A percentile compares a stretch with the other conserved stretches of the same genome.
Evolutionary conservation across 2,329 filamentous ascomycete species (phyloP).

Genomic region (Elsinoe australis): DNA sequence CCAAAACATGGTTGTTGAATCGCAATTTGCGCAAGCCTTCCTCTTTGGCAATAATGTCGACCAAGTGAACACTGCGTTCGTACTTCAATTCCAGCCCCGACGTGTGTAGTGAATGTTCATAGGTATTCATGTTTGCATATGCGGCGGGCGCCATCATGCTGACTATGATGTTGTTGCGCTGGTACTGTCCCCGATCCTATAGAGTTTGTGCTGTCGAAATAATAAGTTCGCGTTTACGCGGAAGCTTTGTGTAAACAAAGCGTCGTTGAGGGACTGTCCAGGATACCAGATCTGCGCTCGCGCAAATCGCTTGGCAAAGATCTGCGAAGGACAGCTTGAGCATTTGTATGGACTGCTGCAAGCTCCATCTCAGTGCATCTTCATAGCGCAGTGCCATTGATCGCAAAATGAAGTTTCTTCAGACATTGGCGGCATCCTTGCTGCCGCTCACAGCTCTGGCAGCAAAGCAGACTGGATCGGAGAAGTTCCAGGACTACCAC

Average conservation of each 20-base stretch:
- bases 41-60: slow-evolving; percentile 62
- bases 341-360: neutral
- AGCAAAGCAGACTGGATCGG: slow-evolving; percentile 53
- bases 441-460: slow-evolving; percentile 54
- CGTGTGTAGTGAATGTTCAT: slow-evolving; percentile 46
- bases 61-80: slow-evolving; percentile 55
- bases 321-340: slow-evolving; percentile 17
- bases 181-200: too few relatives aligned
- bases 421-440: slow-evolving; percentile 52
- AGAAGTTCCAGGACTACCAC: slow-evolving; percentile 66
- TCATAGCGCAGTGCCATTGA: slow-evolving; percentile 5
- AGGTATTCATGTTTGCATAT: slow-evolving; percentile 28
- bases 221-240: too few relatives aligned
- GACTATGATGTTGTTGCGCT: too few relatives aligned
- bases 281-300: neutral
- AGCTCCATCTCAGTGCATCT: neutral
- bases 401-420: slow-evolving; percentile 61
- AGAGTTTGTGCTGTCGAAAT: slow-evolving; percentile 1
- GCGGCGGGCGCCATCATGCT: slow-evolving; percentile 7
- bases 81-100: slow-evolving; percentile 61
- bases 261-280: too few relatives aligned
- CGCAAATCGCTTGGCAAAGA: slow-evolving; percentile 7
- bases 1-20: slow-evolving; percentile 61
- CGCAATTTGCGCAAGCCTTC: slow-evolving; percentile 65
- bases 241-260: too few relatives aligned